phyloP scores from a whole-genome alignment of 495 filamentous ascomycete genomes.

The Amorphotheca resinae region DNA sequence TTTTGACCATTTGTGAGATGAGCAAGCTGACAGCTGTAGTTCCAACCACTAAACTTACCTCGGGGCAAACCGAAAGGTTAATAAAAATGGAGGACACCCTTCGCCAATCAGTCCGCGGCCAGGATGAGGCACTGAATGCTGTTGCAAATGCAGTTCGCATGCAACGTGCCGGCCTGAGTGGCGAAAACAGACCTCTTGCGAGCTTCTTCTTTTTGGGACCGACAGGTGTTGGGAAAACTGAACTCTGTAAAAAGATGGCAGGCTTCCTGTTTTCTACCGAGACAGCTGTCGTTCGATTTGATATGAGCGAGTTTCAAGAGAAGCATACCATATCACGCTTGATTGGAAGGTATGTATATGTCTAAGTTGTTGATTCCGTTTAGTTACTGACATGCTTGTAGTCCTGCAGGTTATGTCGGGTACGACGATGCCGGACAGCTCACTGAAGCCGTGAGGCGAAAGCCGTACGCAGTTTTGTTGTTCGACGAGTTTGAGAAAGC shows the following conservation, averaged over 20 bases:
- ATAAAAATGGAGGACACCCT: conserved; percentile 91
- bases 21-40: conserved; percentile 25
- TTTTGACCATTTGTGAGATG: too few species aligned
- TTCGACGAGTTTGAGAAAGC: conserved; percentile 99
- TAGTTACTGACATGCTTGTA: conserved; percentile 12
- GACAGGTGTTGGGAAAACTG: conserved; percentile 94
- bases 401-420: conserved; percentile 86
- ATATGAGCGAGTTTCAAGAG: conserved; percentile 97
- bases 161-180: conserved; percentile 83
- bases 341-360: conserved; percentile 44
- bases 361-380: neutral
- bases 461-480: conserved; percentile 87
- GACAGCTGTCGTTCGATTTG: conserved; percentile 79
- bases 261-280: conserved; percentile 87
- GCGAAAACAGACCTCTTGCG: conserved; percentile 81
- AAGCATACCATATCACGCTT: conserved; percentile 90
- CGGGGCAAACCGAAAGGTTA: conserved; percentile 82
- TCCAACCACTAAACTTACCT: conserved; percentile 78
- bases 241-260: conserved; percentile 93
- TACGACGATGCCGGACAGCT: conserved; percentile 97
- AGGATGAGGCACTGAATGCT: conserved; percentile 84
- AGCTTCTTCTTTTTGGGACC: conserved; percentile 97
- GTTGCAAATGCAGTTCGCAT: conserved; percentile 89
- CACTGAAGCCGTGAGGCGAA: conserved; percentile 87
- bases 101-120: conserved; percentile 72